These are phyloP conservation scores for Carex cristatella DNA, from an alignment of 176 grass and related monocot genomes.

Conservation along the genomic window DNA sequence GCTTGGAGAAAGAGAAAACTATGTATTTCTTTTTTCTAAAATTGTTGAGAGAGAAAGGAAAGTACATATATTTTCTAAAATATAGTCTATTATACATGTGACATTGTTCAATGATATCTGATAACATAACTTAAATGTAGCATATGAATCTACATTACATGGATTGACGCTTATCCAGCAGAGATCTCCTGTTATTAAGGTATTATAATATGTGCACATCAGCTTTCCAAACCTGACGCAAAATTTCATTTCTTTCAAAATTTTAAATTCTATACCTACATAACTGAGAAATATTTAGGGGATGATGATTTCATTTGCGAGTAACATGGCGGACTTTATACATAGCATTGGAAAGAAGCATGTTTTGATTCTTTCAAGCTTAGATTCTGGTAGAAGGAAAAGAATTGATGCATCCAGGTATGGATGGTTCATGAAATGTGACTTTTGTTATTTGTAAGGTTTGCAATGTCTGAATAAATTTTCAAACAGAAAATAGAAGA, in stretches of 20 bases:
- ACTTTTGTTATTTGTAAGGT: neutral
- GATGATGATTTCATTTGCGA: conserved; percentile 89
- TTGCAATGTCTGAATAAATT: neutral
- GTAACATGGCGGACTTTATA: conserved; percentile 58
- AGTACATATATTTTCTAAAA: neutral
- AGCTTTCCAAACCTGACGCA: neutral
- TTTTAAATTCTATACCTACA: conserved; percentile 8
- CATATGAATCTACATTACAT: conserved; percentile 62
- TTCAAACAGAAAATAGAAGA: neutral
- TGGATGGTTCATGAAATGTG: neutral
- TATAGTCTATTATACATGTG: neutral
- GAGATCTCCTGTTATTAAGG: conserved; percentile 80
- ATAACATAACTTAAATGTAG: conserved; percentile 30
- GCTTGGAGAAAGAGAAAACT: neutral
- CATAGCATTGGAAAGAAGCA: conserved; percentile 59
- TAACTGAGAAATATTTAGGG: conserved; percentile 36
- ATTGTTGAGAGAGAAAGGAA: no score
- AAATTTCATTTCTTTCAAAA: neutral
- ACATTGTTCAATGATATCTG: neutral
- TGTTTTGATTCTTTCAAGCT: conserved; percentile 84
- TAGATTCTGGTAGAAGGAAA: conserved; percentile 82
- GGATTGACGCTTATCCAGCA: conserved; percentile 74
- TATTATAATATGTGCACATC: conserved; percentile 17
- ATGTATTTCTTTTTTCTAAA: neutral
- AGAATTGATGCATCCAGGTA: conserved; percentile 87